These are phyloP conservation scores for Theobroma cacao DNA, from an alignment of 345 rosid species.

Conservation along the genomic window DNA sequence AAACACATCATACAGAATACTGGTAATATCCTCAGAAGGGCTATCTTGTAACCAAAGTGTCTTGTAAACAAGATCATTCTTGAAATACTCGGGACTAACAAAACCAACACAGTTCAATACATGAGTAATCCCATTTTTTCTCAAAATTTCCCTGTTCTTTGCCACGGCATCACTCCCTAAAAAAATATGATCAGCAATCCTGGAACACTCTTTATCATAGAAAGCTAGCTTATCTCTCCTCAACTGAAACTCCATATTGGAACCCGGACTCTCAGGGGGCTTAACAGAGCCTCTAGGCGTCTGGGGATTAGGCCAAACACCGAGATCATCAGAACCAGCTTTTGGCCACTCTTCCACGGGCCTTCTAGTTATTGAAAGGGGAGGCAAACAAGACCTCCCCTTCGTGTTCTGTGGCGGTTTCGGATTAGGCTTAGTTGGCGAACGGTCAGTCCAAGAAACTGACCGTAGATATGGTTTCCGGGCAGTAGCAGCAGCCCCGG, in stretches of 20 bases:
- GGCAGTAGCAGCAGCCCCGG: conserved; percentile 16
- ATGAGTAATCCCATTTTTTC: conserved; percentile 68
- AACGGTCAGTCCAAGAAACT: conserved; percentile 64
- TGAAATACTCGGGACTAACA: conserved; percentile 73
- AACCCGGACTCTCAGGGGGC: conserved; percentile 22
- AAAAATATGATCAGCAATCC: conserved; percentile 64
- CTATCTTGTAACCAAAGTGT: conserved; percentile 74
- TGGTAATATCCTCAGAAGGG: conserved; percentile 70
- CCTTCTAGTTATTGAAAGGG: conserved; percentile 47
- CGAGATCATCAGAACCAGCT: conserved; percentile 74
- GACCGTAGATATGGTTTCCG: conserved; percentile 58
- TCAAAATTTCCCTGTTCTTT: conserved; percentile 54
- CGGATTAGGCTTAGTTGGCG: conserved; percentile 42
- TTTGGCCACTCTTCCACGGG: conserved; percentile 70
- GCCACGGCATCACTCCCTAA: conserved; percentile 76
- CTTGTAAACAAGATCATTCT: conserved; percentile 67
- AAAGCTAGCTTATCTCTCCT: conserved; percentile 69
- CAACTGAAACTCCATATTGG: conserved; percentile 50
- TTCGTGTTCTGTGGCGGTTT: conserved; percentile 42
- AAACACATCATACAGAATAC: conserved; percentile 71
- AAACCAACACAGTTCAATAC: conserved; percentile 75
- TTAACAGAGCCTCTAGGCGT: conserved; percentile 50
- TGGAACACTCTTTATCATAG: conserved; percentile 68
- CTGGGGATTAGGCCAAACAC: conserved; percentile 71
- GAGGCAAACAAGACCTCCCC: conserved; percentile 55